phyloP scores from a whole-genome alignment of 1,139 yeast species.

The Pichia kudriavzevii region DNA sequence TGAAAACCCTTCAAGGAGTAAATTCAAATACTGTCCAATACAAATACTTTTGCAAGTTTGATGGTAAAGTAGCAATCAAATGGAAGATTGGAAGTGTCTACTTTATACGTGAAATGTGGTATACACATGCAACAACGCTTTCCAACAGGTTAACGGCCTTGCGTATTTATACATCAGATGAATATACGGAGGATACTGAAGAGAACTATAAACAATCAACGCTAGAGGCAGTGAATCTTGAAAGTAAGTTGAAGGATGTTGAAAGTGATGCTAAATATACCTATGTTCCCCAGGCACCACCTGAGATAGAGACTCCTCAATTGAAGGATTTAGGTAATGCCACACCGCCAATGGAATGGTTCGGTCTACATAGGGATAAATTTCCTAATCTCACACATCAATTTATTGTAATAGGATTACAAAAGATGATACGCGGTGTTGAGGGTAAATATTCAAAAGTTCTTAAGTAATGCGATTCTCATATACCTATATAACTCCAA shows the following conservation, averaged over 20 bases:
- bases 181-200: constrained; percentile 26
- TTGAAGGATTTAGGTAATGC: constrained; percentile 90
- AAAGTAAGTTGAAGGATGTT: constrained; percentile 57
- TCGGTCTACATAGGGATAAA: constrained; percentile 80
- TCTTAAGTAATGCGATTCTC: constrained; percentile 13
- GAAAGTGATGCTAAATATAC: constrained; percentile 49
- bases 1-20: constrained; percentile 64
- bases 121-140: constrained; percentile 59
- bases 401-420: constrained; percentile 63
- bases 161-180: constrained; percentile 31
- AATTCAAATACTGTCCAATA: constrained; percentile 51
- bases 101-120: constrained; percentile 86
- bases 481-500: no score
- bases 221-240: constrained; percentile 35
- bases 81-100: constrained; percentile 95
- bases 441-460: constrained; percentile 44
- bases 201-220: constrained; percentile 25
- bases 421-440: constrained; percentile 59
- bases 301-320: constrained; percentile 83
- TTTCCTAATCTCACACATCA: constrained; percentile 87
- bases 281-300: constrained; percentile 65
- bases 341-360: constrained; percentile 97
- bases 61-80: constrained; percentile 81
- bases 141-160: constrained; percentile 38
- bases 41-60: constrained; percentile 63